Conservation (phyloP, 2,329 filamentous ascomycete species). For the Dactylonectria macrodidyma region DNA sequence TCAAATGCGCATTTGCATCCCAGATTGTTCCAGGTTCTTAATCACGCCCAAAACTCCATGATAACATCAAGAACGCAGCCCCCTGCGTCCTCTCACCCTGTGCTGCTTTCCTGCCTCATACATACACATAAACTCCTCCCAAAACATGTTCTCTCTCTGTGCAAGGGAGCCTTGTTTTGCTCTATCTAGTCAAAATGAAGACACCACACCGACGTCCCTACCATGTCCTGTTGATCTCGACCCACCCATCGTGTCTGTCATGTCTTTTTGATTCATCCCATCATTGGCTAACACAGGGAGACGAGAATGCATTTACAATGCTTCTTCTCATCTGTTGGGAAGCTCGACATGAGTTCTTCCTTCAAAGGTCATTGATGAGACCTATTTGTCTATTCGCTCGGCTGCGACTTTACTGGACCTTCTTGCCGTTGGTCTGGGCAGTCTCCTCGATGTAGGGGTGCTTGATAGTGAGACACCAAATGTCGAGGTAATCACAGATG, state of each 20-base stretch:
- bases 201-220: background rate
- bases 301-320: background rate
- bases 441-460: conserved; percentile 72
- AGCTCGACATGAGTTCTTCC: background rate
- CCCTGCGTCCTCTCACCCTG: background rate
- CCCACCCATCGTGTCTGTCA: background rate
- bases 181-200: background rate
- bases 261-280: background rate
- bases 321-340: background rate
- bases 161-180: background rate
- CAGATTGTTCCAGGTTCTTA: conserved; percentile 6
- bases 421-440: conserved; percentile 56
- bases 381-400: background rate
- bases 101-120: background rate
- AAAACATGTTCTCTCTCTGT: background rate
- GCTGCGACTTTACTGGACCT: conserved; percentile 49
- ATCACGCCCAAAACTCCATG: conserved; percentile 2
- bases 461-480: conserved; percentile 99
- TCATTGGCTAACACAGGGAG: background rate
- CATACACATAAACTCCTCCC: background rate
- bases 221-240: background rate
- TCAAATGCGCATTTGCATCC: conserved; percentile 4
- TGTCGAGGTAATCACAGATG: conserved; percentile 98
- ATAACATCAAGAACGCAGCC: background rate
- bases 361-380: background rate